Base-by-base conservation (phyloP, 805 yeast species). In the Scheffersomyces lignosus region DNA sequence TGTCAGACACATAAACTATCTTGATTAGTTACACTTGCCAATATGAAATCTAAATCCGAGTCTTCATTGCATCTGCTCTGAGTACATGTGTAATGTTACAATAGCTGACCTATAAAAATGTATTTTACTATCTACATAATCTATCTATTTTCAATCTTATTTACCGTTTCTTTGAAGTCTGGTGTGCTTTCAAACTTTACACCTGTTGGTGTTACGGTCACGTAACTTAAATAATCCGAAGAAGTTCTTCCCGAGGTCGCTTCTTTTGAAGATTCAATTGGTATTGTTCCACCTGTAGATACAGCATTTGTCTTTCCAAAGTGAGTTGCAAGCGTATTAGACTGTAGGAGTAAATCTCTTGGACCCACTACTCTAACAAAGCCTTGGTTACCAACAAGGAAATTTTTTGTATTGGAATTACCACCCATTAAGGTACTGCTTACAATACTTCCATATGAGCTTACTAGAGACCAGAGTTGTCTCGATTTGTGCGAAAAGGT, bases 281-380 rank as follows among this genome's bases (percentile, higher is more conserved):
- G 16, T 14, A 23, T 26, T 4, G 32, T 14, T 4, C 26, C 13
- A 7, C 24, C 24, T 7, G 24, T 20, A 20, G 10, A 7, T 7
- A 7, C 10, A 10, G 24, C 24, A 7, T 7, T 10, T 20, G 7
- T 10, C 10, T 7, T 10, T 7, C 24, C 24, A 4, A 31, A 15
- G 18, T 38, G 31, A 16, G 41, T 47, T 29, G 38, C 43, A 2
- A 51, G 61, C 3, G 66, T 49, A 22, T 66, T 73, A 3, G 79
- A 69, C 42, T 76, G 80, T 4, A 77, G 48, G 36, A 77, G 53
- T 3, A 77, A 39, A 17, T 66, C 67, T 30, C 82, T 64, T 8
- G 85, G 85, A 0, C 87, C 87, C 9, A 65, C 53, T 3, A 80
- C 60, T 25, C 64, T 70, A 24, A 80, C 68, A 41, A 71, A 80